phyloP scores from a whole-genome alignment of 2,329 filamentous ascomycete genomes.

The Aspergillus intermedius region DNA sequence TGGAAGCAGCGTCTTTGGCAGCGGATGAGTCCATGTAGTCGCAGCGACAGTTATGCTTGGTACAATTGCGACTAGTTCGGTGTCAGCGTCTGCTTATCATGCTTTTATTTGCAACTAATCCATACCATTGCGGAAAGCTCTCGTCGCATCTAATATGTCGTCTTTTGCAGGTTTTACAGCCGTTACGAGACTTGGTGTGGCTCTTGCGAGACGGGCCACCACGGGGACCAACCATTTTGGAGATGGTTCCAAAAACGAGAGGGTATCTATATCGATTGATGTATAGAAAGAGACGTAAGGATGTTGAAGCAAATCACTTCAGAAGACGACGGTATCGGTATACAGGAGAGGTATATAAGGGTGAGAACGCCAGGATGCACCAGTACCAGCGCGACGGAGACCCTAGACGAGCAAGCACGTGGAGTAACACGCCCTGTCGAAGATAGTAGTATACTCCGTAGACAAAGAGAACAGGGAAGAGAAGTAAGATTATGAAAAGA shows the following conservation, averaged over 20 bases:
- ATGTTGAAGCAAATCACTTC: too few species aligned
- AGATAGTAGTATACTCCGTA: too few species aligned
- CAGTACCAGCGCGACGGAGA: too few species aligned
- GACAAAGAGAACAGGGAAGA: too few species aligned
- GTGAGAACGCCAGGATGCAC: too few species aligned
- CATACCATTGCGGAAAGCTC: conserved; percentile 92
- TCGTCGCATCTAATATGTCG: conserved; percentile 97
- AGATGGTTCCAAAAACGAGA: neutral
- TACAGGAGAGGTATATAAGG: too few species aligned
- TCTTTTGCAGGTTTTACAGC: conserved; percentile 96
- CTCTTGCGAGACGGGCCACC: conserved; percentile 85
- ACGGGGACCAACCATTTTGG: conserved; percentile 78
- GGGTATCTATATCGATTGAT: too few species aligned
- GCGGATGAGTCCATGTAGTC: conserved; percentile 88
- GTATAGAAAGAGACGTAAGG: too few species aligned
- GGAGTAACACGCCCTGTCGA: too few species aligned
- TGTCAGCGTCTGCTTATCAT: neutral
- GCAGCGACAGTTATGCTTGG: conserved; percentile 96
- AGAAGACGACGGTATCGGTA: too few species aligned
- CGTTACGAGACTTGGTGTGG: conserved; percentile 98
- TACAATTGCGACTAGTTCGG: conserved; percentile 76
- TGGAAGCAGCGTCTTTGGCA: conserved; percentile 48
- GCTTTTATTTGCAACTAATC: neutral
- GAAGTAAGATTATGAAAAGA: too few species aligned
- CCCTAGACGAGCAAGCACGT: too few species aligned